Conservation (phyloP, 495 filamentous ascomycete species). For the Letharia lupina region DNA sequence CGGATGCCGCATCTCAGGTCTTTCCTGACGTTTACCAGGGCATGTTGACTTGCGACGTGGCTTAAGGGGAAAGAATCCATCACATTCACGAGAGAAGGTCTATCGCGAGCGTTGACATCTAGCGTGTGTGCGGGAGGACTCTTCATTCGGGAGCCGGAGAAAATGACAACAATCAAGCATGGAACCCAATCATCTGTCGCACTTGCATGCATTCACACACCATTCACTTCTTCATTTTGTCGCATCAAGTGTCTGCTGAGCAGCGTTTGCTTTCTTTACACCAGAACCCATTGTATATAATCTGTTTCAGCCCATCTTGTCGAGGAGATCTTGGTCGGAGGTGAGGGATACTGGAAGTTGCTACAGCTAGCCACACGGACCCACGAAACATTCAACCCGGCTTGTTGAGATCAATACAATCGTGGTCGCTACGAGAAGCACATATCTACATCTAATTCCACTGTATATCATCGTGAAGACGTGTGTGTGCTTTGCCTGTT, state of each 20-base stretch:
- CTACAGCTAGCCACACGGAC: background rate
- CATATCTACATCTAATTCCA: background rate
- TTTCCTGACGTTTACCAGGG: slow-evolving; percentile 2
- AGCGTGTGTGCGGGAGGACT: background rate
- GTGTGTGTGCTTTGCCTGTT: background rate
- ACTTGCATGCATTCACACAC: slow-evolving; percentile 5
- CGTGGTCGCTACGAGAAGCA: background rate
- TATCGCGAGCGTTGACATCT: background rate
- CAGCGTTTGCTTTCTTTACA: slow-evolving; percentile 15
- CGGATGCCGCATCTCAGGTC: background rate
- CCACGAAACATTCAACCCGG: background rate
- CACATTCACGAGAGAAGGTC: background rate
- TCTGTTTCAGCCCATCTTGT: slow-evolving; percentile 10
- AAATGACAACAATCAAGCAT: background rate
- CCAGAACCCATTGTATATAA: slow-evolving; percentile 11
- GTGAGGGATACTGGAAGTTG: slow-evolving; percentile 8
- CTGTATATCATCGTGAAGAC: background rate
- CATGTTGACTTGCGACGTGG: slow-evolving; percentile 18
- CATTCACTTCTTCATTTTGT: slow-evolving; percentile 11
- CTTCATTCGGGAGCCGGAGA: background rate
- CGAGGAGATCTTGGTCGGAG: slow-evolving; percentile 2
- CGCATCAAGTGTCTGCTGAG: slow-evolving; percentile 18
- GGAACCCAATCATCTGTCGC: background rate
- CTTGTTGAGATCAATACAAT: slow-evolving; percentile 5
- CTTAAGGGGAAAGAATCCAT: background rate